These are phyloP conservation scores for Pseudogymnoascus sp. DNA, from an alignment of 2,329 filamentous ascomycete species.

Conservation along the genomic window DNA sequence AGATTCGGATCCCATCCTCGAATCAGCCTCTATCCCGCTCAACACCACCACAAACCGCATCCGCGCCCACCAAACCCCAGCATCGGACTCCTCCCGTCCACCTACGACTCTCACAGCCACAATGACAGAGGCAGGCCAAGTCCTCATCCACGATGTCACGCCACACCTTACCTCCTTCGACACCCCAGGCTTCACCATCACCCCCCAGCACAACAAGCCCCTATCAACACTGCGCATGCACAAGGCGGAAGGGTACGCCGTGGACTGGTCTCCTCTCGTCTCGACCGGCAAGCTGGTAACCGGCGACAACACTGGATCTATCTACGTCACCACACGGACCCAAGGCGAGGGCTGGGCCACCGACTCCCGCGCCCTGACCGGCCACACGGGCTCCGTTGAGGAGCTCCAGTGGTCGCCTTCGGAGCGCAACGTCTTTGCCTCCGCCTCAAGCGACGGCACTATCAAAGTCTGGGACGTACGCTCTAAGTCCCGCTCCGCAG, in stretches of 20 bases:
- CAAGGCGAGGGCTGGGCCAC: constrained; percentile 86
- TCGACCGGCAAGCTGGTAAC: constrained; percentile 80
- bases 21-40: constrained; percentile 82
- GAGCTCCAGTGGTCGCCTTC: constrained; percentile 95
- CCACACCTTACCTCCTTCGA: constrained; percentile 86
- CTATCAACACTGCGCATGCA: constrained; percentile 82
- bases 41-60: constrained; percentile 89
- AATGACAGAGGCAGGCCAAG: constrained; percentile 83
- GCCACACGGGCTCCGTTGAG: constrained; percentile 80
- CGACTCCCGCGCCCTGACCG: constrained; percentile 73
- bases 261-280: constrained; percentile 89
- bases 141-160: constrained; percentile 91
- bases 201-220: constrained; percentile 79
- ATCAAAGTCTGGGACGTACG: constrained; percentile 94
- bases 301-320: constrained; percentile 82
- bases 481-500: constrained; percentile 81
- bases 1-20: constrained; percentile 77
- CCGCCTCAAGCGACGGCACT: constrained; percentile 86
- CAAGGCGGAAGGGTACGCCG: constrained; percentile 85
- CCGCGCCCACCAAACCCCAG: constrained; percentile 72
- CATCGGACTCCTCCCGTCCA: constrained; percentile 60
- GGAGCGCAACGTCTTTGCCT: constrained; percentile 89
- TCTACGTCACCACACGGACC: constrained; percentile 79
- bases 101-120: constrained; percentile 78
- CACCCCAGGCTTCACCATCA: constrained; percentile 71